Evolutionary conservation across 768 basidiomycete species (phyloP).

Genomic region (Leccinum variicolor): DNA sequence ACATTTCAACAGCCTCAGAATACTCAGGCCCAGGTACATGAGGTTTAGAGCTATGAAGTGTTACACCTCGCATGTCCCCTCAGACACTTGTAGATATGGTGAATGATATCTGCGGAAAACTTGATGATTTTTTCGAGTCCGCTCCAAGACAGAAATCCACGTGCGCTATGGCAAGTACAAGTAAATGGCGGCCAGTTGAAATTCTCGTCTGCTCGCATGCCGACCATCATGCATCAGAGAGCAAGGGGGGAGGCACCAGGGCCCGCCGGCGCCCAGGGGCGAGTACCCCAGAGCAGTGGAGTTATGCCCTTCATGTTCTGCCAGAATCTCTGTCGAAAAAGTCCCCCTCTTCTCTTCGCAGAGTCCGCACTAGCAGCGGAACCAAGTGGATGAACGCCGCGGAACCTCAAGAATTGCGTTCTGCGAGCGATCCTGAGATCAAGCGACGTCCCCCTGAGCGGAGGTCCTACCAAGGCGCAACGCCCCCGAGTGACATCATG

Average conservation of each 20-base stretch:
- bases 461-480: not conserved
- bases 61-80: no score
- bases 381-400: not conserved
- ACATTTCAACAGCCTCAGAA: no score
- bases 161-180: no score
- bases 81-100: no score
- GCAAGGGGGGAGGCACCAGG: not conserved
- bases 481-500: slow-evolving; percentile 20
- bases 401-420: not conserved
- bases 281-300: not conserved
- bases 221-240: not conserved
- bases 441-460: not conserved
- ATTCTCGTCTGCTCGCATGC: not conserved
- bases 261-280: not conserved
- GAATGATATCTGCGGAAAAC: no score
- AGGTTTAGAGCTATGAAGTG: no score
- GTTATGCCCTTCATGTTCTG: not conserved
- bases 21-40: no score
- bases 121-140: no score
- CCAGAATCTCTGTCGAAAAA: not conserved
- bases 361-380: slow-evolving; percentile 1
- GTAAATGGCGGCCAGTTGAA: no score
- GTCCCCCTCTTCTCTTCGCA: not conserved
- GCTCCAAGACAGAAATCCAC: no score
- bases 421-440: not conserved